These are phyloP conservation scores for Beta macrorhiza DNA, from an alignment of 179 eudicot genomes.

Conservation along the genomic window DNA sequence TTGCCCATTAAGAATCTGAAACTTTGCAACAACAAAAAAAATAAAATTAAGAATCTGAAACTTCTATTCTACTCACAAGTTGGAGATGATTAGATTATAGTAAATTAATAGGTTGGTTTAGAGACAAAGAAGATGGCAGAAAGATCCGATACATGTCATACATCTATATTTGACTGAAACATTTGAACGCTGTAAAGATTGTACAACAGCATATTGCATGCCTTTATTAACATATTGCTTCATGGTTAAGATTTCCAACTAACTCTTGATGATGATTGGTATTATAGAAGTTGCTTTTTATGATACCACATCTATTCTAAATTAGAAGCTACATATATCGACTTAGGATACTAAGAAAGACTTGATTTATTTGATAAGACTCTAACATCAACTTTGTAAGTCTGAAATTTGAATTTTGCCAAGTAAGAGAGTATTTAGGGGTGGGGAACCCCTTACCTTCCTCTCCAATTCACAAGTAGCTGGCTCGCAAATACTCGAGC, in stretches of 20 bases:
- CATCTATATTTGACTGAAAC: neutral
- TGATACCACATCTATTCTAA: neutral
- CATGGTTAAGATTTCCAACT: constrained; percentile 3
- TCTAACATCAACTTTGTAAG: no score
- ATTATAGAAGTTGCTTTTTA: neutral
- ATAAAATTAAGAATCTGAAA: neutral
- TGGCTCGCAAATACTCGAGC: no score
- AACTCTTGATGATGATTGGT: constrained; percentile 3
- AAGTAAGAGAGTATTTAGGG: no score
- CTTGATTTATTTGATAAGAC: no score
- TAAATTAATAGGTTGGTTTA: neutral
- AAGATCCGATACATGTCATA: neutral
- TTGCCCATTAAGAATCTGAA: no score
- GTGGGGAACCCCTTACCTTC: no score
- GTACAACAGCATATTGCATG: neutral
- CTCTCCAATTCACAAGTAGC: no score
- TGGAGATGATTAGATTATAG: neutral
- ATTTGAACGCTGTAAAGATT: neutral
- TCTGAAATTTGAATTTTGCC: no score
- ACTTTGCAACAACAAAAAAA: no score
- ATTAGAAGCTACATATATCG: no score
- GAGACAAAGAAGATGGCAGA: neutral
- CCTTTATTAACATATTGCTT: constrained; percentile 1
- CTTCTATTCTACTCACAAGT: constrained; percentile 4
- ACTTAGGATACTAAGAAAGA: no score